phyloP scores from a whole-genome alignment of 225 moss, liverwort and hornwort species.

The Pseudoscleropodium purum region DNA sequence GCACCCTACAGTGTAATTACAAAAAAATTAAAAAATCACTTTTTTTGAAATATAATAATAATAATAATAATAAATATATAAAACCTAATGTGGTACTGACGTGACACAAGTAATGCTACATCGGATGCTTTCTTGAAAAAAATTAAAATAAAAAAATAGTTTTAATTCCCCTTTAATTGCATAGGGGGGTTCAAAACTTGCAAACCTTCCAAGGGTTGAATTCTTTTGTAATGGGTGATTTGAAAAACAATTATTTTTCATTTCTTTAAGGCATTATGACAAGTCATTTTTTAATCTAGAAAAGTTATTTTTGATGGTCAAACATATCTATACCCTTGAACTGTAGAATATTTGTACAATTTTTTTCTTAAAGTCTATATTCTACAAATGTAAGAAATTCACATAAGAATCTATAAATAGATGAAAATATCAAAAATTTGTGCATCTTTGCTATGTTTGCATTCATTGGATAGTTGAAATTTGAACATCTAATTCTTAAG shows the following conservation, averaged over 20 bases:
- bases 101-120: no score
- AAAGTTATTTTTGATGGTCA: neutral
- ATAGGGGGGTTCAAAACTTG: no score
- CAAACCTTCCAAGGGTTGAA: no score
- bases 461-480: neutral
- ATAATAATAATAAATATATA: no score
- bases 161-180: no score
- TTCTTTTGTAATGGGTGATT: no score
- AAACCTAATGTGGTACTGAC: no score
- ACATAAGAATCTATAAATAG: neutral
- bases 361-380: neutral
- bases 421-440: neutral
- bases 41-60: no score
- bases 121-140: no score
- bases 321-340: neutral
- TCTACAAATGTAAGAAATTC: neutral
- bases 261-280: neutral
- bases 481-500: neutral
- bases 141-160: no score
- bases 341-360: neutral
- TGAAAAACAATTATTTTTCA: neutral
- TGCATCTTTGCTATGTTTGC: accelerated
- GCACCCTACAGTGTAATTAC: no score
- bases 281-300: neutral
- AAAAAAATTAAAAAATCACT: no score